Evolutionary conservation across 306 rosid species (phyloP).

Genomic region (Cucurbita moschata): DNA sequence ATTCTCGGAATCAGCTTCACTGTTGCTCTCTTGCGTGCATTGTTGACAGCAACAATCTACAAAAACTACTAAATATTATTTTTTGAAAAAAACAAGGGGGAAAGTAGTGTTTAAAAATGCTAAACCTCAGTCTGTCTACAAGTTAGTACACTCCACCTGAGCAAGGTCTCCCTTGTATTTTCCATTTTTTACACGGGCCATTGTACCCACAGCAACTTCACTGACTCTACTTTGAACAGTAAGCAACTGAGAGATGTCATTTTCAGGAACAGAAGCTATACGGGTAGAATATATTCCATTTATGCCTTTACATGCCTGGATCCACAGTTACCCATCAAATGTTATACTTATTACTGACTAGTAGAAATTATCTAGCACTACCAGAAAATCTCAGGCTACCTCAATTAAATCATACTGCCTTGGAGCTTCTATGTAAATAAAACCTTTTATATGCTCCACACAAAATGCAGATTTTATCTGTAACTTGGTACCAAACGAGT

Average conservation of each 20-base stretch:
- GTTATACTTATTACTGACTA: not conserved
- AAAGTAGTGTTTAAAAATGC: not conserved
- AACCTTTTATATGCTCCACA: slow-evolving; percentile 76
- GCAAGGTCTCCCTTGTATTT: slow-evolving; percentile 89
- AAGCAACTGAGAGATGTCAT: slow-evolving; percentile 56
- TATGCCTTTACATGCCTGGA: slow-evolving; percentile 82
- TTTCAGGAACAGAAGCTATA: slow-evolving; percentile 51
- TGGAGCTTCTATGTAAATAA: slow-evolving; percentile 66
- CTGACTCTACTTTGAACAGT: slow-evolving; percentile 31
- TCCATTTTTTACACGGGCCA: slow-evolving; percentile 90
- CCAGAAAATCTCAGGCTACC: slow-evolving; percentile 27
- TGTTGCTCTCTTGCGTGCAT: slow-evolving; percentile 44
- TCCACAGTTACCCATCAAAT: not conserved
- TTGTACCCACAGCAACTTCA: slow-evolving; percentile 55
- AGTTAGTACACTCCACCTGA: slow-evolving; percentile 38
- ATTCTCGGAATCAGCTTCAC: slow-evolving; percentile 86
- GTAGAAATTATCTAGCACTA: not conserved
- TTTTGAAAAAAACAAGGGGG: slow-evolving; percentile 4
- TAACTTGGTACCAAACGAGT: slow-evolving; percentile 52
- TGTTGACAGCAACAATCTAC: slow-evolving; percentile 62
- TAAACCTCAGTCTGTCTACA: not conserved
- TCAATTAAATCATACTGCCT: slow-evolving; percentile 61
- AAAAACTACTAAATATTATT: slow-evolving; percentile 13
- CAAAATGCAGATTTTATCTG: slow-evolving; percentile 71
- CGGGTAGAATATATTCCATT: slow-evolving; percentile 53